Conservation (phyloP, 1,284 basidiomycete species). For the Apiotrichum veenhuisii region DNA sequence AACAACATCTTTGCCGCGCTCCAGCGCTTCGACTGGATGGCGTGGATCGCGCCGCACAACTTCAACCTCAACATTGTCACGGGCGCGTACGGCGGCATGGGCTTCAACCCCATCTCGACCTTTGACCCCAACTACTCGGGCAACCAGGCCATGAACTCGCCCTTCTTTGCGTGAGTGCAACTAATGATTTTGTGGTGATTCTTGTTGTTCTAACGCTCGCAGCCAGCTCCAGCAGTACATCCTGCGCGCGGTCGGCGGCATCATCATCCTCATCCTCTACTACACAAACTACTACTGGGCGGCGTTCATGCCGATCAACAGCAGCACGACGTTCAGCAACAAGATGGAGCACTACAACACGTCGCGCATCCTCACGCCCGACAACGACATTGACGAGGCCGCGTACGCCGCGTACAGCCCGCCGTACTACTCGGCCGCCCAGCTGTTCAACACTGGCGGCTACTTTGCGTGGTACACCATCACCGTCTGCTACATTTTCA, state of each 20-base stretch:
- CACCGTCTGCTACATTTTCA: constrained; percentile 4
- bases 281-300: constrained; percentile 14
- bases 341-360: constrained; percentile 3
- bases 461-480: constrained; percentile 28
- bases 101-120: constrained; percentile 35
- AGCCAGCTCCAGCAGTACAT: constrained; percentile 6
- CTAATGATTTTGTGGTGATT: neutral
- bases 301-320: constrained; percentile 16
- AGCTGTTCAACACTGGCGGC: constrained; percentile 7
- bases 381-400: constrained; percentile 3
- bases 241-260: constrained; percentile 1
- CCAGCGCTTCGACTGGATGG: constrained; percentile 57
- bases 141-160: constrained; percentile 1
- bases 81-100: constrained; percentile 27
- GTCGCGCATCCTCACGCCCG: neutral
- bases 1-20: constrained; percentile 49
- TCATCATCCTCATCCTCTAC: constrained; percentile 17
- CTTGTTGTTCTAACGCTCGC: no score
- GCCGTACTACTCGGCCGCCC: constrained; percentile 4
- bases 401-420: neutral
- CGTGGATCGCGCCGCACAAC: constrained; percentile 54
- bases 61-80: constrained; percentile 16
- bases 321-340: constrained; percentile 27
- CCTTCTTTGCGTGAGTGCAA: constrained; percentile 9
- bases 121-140: constrained; percentile 25